Base-by-base conservation (phyloP, 495 filamentous ascomycete genomes). In the Tuber aestivum region DNA sequence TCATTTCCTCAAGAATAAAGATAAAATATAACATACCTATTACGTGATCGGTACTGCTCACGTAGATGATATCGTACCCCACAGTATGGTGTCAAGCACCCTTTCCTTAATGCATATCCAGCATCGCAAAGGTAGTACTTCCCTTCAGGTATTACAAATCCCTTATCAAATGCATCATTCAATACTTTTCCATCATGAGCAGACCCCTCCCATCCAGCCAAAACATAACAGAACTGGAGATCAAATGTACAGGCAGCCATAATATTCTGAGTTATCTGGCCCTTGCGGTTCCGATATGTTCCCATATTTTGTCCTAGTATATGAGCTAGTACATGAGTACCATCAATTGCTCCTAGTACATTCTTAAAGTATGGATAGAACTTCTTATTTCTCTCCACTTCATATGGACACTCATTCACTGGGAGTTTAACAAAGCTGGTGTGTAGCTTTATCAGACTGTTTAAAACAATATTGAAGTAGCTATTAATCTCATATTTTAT, bases 331-430 rank as follows among this genome's bases (percentile, higher is more conserved):
- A 80, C 72, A 73, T 80, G 77, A 61, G 78, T 80, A 41, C 78
- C 70, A 61, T 80, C 69, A 32, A 73, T 23, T 42, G 73, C 78
- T 16, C 73, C 72, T 65, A 80, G 2, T 41, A 37, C 37, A 68
- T 80, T 69, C 50, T 76, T 70, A 61, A 80, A 80, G 50, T 80
- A 80, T 18, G 68, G 78, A n/a, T 40, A 75, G 32, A 70, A 71
- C 71, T 69, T 48, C 3, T 32, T 20, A 42, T 79, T 45, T 45
- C 18, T 20, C 6, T 45, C 44, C 3, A 45, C 16, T 2, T 45
- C 44, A 20, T 45, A 45, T 45, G 18, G 44, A 20, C 6, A 45
- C 18, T 45, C 44, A 45, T 45, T 45, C 3, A 45, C 16, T 20
- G 44, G 18, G 16, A 45, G 44, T 45, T 0, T 6, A 20, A 45